Conservation (phyloP, 2,329 filamentous ascomycete species). For the Dendrostoma leiphaemia region DNA sequence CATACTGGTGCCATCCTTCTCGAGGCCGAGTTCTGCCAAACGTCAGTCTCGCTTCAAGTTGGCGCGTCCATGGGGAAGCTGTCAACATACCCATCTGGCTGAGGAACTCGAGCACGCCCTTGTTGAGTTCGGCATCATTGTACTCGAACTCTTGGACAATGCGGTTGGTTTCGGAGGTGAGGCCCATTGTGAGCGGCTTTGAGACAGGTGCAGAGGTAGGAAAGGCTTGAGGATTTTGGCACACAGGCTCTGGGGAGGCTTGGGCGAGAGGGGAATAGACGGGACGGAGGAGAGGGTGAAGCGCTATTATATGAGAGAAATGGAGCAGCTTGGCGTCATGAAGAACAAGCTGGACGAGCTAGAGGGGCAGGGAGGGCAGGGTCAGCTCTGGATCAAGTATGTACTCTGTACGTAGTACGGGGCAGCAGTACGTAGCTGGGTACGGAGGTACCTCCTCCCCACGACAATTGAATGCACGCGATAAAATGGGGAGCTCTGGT, state of each 20-base stretch:
- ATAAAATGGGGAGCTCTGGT: not conserved
- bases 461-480: not conserved
- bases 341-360: slow-evolving; percentile 54
- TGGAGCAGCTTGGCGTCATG: slow-evolving; percentile 45
- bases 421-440: slow-evolving; percentile 6
- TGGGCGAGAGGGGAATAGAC: slow-evolving; percentile 43
- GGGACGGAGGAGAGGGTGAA: slow-evolving; percentile 29
- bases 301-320: slow-evolving; percentile 32
- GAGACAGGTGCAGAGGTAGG: slow-evolving; percentile 53
- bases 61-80: not conserved
- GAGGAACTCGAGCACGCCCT: slow-evolving; percentile 81
- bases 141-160: slow-evolving; percentile 87
- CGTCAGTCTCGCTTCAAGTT: slow-evolving; percentile 11
- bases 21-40: slow-evolving; percentile 71
- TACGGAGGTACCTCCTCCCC: slow-evolving; percentile 1
- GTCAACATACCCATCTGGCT: slow-evolving; percentile 67
- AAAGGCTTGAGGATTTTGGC: slow-evolving; percentile 55
- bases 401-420: slow-evolving; percentile 4
- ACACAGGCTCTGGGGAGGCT: slow-evolving; percentile 44
- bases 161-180: slow-evolving; percentile 70
- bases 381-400: slow-evolving; percentile 27
- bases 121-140: slow-evolving; percentile 72
- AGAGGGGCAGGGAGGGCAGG: slow-evolving; percentile 23
- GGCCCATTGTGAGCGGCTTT: slow-evolving; percentile 57
- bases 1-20: slow-evolving; percentile 74